phyloP scores from a whole-genome alignment of 2,329 filamentous ascomycete genomes.

The Cladosporium cucumerinum region DNA sequence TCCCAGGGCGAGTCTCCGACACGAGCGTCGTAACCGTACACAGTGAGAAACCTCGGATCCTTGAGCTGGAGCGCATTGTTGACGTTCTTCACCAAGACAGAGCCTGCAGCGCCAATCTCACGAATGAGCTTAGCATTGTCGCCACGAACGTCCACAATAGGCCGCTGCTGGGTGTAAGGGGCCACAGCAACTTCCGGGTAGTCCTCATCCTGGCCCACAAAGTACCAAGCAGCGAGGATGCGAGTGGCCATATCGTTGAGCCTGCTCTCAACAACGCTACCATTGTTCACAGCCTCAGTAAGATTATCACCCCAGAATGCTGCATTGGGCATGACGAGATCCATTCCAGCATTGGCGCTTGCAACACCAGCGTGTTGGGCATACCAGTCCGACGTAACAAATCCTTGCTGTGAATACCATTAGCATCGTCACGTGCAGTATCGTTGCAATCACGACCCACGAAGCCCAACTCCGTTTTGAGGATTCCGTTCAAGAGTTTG shows the following conservation, averaged over 20 bases:
- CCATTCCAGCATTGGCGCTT: slow-evolving; percentile 58
- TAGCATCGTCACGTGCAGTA: background rate
- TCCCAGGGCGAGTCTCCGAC: slow-evolving; percentile 32
- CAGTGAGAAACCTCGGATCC: slow-evolving; percentile 39
- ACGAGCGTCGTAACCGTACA: slow-evolving; percentile 41
- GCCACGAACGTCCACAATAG: slow-evolving; percentile 58
- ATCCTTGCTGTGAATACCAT: slow-evolving; percentile 51
- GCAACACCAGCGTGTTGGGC: slow-evolving; percentile 59
- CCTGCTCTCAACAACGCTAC: slow-evolving; percentile 51
- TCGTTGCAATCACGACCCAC: background rate
- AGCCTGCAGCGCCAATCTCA: slow-evolving; percentile 53
- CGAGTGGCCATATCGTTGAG: slow-evolving; percentile 58
- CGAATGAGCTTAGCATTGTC: slow-evolving; percentile 51
- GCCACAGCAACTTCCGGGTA: slow-evolving; percentile 23
- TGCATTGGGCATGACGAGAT: slow-evolving; percentile 61
- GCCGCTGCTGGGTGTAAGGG: slow-evolving; percentile 21
- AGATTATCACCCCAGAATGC: slow-evolving; percentile 35
- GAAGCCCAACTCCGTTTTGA: slow-evolving; percentile 70
- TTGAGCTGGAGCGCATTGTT: slow-evolving; percentile 53
- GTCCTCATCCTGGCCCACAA: slow-evolving; percentile 53
- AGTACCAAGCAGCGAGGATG: slow-evolving; percentile 52
- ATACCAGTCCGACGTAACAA: slow-evolving; percentile 63
- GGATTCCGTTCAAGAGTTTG: slow-evolving; percentile 62
- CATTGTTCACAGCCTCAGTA: slow-evolving; percentile 53
- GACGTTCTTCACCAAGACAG: slow-evolving; percentile 62